Evolutionary conservation across 2,329 filamentous ascomycete species (phyloP).

Genomic region (Stemphylium lycopersici): DNA sequence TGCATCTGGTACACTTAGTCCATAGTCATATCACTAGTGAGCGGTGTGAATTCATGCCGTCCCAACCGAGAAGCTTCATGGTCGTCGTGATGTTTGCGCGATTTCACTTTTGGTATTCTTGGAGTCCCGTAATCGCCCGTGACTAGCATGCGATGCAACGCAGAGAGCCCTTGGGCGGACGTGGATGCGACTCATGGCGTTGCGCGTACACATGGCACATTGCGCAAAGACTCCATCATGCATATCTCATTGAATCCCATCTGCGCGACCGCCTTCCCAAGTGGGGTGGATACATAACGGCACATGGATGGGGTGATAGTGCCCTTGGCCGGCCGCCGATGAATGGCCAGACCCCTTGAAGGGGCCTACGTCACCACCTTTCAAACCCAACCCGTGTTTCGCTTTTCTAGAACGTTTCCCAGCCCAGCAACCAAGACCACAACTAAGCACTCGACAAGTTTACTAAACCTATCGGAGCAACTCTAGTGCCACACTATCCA

Average conservation of each 20-base stretch:
- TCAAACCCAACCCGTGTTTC: conserved; percentile 2
- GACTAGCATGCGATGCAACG: no score
- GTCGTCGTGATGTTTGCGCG: not conserved
- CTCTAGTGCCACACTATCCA: not conserved
- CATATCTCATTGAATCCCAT: not conserved
- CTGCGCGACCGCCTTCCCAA: not conserved
- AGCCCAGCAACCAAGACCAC: conserved; percentile 3
- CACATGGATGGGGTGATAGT: conserved; percentile 1
- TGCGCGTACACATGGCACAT: not conserved
- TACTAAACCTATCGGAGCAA: not conserved
- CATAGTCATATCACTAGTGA: conserved; percentile 22
- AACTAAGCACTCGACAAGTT: not conserved
- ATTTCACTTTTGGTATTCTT: no score
- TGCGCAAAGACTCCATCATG: not conserved
- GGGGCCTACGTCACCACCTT: conserved; percentile 23
- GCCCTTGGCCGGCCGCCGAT: conserved; percentile 17
- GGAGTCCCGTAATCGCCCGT: no score
- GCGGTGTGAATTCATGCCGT: conserved; percentile 44
- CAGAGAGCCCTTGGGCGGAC: no score
- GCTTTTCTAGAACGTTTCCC: conserved; percentile 14
- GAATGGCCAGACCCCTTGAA: conserved; percentile 1
- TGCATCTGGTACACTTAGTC: conserved; percentile 12
- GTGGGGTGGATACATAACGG: conserved; percentile 1
- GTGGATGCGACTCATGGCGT: no score
- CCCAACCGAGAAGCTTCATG: conserved; percentile 15